phyloP scores from a whole-genome alignment of 208 protist species.

The Trypanosoma mega region DNA sequence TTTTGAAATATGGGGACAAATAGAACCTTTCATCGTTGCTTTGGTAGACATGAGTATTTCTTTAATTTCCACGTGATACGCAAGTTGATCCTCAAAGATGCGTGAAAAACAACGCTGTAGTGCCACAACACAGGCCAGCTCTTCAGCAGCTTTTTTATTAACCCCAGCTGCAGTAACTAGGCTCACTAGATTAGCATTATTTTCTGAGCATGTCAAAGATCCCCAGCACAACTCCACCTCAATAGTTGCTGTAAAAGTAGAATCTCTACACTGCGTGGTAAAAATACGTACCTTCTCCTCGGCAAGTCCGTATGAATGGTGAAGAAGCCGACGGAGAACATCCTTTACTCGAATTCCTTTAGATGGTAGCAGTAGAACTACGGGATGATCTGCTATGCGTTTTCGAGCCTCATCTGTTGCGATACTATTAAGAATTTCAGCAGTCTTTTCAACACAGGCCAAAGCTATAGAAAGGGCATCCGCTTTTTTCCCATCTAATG shows the following conservation, averaged over 20 bases:
- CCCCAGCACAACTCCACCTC: slow-evolving; percentile 21
- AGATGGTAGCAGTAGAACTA: slow-evolving; percentile 54
- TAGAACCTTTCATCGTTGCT: slow-evolving; percentile 21
- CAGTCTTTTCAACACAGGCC: slow-evolving; percentile 29
- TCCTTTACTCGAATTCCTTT: slow-evolving; percentile 41
- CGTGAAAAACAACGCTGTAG: slow-evolving; percentile 57
- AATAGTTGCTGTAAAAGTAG: slow-evolving; percentile 31
- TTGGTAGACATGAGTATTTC: slow-evolving; percentile 37
- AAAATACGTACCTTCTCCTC: slow-evolving; percentile 38
- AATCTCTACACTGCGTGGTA: not conserved
- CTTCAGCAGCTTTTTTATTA: slow-evolving; percentile 32
- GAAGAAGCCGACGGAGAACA: slow-evolving; percentile 47
- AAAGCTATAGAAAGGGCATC: slow-evolving; percentile 33
- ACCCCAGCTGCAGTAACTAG: slow-evolving; percentile 32
- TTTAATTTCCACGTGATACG: slow-evolving; percentile 50
- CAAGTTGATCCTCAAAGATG: slow-evolving; percentile 62
- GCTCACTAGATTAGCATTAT: slow-evolving; percentile 18
- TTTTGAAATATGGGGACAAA: slow-evolving; percentile 37
- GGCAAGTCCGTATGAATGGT: slow-evolving; percentile 54
- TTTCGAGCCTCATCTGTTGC: slow-evolving; percentile 26
- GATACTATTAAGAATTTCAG: slow-evolving; percentile 24
- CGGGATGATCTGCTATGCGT: slow-evolving; percentile 28
- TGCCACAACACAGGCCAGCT: slow-evolving; percentile 40
- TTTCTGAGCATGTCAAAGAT: not conserved
- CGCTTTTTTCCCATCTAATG: slow-evolving; percentile 14